These are phyloP conservation scores for Corinectria fuckeliana DNA, from an alignment of 2,329 filamentous ascomycete species.

Conservation along the genomic window DNA sequence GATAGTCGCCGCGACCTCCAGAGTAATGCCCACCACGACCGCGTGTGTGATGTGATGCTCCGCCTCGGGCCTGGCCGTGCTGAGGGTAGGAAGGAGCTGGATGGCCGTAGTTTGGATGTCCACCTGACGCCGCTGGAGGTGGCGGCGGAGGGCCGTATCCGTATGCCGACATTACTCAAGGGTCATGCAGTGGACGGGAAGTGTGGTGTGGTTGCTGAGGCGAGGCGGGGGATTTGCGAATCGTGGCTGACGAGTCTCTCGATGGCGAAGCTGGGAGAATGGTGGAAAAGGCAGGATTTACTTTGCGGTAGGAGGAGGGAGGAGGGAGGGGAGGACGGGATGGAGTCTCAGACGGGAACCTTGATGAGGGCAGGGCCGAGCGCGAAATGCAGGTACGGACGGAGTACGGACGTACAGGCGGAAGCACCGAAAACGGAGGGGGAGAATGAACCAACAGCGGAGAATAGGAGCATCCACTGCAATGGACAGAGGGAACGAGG, in stretches of 20 bases:
- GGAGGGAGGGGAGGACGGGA: not conserved
- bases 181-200: not conserved
- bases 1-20: slow-evolving; percentile 50
- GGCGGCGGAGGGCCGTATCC: slow-evolving; percentile 62
- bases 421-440: slow-evolving; percentile 6
- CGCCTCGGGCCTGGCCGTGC: slow-evolving; percentile 46
- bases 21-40: slow-evolving; percentile 50
- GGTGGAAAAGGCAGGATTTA: not conserved
- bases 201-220: not conserved
- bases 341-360: slow-evolving; percentile 3
- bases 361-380: slow-evolving; percentile 14
- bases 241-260: not conserved
- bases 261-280: not conserved
- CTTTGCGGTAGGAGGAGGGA: not conserved
- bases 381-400: slow-evolving; percentile 10
- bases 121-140: slow-evolving; percentile 46
- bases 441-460: not conserved
- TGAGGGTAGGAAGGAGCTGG: slow-evolving; percentile 48
- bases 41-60: slow-evolving; percentile 46
- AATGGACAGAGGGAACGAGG: slow-evolving; percentile 1
- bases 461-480: not conserved
- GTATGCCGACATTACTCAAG: slow-evolving; percentile 54
- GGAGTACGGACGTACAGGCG: slow-evolving; percentile 1
- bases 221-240: not conserved
- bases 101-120: slow-evolving; percentile 48